These are phyloP conservation scores for Trichoderma sp. DNA, from an alignment of 2,329 filamentous ascomycete species.

Conservation along the genomic window DNA sequence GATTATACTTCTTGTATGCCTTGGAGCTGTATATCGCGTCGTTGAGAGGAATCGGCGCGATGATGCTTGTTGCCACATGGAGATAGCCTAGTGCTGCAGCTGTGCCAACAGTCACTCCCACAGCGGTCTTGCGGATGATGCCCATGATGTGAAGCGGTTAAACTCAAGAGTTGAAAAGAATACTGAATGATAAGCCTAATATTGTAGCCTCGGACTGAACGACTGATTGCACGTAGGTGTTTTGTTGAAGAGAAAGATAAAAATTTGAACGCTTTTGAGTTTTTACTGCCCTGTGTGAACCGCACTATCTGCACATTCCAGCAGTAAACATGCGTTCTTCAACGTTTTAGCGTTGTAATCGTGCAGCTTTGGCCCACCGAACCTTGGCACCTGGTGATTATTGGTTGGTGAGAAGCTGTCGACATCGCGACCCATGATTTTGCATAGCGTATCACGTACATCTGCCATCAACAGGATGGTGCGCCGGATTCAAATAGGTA, in stretches of 20 bases:
- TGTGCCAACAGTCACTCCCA: conserved; percentile 1
- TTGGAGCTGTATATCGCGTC: conserved; percentile 12
- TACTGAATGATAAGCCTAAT: neutral
- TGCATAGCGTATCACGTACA: neutral
- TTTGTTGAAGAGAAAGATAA: neutral
- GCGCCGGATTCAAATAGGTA: neutral
- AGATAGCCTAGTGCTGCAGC: conserved; percentile 12
- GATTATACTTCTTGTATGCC: conserved; percentile 59
- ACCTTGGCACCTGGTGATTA: neutral
- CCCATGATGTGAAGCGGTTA: neutral
- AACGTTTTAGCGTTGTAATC: neutral
- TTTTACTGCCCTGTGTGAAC: neutral
- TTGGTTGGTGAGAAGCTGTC: neutral
- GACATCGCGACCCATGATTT: neutral
- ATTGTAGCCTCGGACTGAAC: neutral
- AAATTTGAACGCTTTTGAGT: neutral
- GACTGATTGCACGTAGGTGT: neutral
- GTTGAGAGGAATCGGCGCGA: conserved; percentile 8
- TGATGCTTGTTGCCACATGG: conserved; percentile 7
- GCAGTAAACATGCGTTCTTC: neutral
- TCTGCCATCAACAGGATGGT: neutral
- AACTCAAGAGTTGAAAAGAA: neutral
- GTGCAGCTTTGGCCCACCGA: neutral
- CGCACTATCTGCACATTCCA: neutral
- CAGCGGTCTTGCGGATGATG: neutral